phyloP scores from a whole-genome alignment of 2,329 filamentous ascomycete species.

The Nothomitra cinnamomea region DNA sequence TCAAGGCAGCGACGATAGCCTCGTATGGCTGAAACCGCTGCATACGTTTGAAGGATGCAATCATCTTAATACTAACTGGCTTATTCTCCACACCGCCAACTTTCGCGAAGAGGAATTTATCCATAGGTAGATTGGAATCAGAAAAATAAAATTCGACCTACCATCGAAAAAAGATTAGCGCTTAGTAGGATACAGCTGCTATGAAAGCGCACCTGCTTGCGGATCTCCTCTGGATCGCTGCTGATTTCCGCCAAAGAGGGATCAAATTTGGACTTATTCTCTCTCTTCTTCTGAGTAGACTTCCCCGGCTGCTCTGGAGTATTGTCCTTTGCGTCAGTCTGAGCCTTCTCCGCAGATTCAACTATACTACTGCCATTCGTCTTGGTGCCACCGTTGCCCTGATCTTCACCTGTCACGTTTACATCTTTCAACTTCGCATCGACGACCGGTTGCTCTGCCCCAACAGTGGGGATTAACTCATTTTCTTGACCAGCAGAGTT shows the following conservation, averaged over 20 bases:
- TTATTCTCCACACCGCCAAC: slow-evolving; percentile 68
- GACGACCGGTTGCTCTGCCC: too few relatives aligned
- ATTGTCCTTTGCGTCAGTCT: neutral
- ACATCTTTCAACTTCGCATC: too few relatives aligned
- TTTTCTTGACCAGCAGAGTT: too few relatives aligned
- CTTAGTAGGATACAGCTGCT: slow-evolving; percentile 6
- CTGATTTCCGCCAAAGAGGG: slow-evolving; percentile 49
- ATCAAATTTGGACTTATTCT: slow-evolving; percentile 46
- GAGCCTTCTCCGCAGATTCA: neutral
- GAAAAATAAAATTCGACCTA: slow-evolving; percentile 95
- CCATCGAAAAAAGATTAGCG: neutral
- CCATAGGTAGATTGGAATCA: slow-evolving; percentile 73
- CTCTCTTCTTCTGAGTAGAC: slow-evolving; percentile 22
- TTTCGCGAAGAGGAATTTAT: slow-evolving; percentile 70
- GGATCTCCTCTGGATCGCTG: slow-evolving; percentile 64
- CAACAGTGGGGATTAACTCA: too few relatives aligned
- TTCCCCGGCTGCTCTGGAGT: neutral
- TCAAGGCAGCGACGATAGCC: slow-evolving; percentile 67
- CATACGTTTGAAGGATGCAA: slow-evolving; percentile 92
- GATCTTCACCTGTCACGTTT: too few relatives aligned
- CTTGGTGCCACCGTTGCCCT: neutral
- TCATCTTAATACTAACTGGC: slow-evolving; percentile 57
- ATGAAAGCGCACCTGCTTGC: slow-evolving; percentile 50
- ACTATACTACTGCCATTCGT: neutral
- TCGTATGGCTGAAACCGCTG: slow-evolving; percentile 78